Percentiles rank a stretch among this genome's conserved stretches.
Conservation (phyloP, 768 basidiomycete genomes). For the Chalciporus pseudorubinellus region DNA sequence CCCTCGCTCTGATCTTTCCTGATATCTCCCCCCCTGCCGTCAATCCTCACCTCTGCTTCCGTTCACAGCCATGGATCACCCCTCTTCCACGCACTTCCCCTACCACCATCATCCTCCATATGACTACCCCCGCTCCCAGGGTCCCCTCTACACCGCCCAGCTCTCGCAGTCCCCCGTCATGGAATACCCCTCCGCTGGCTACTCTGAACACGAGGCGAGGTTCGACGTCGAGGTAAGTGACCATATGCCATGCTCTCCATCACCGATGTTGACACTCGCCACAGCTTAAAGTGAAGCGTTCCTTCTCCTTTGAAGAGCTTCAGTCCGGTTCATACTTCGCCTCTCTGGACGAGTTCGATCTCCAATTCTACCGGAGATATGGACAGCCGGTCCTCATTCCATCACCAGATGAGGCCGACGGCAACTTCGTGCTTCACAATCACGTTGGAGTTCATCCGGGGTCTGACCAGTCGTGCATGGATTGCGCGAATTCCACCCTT, state of each 20-base stretch:
- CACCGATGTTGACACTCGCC: background rate
- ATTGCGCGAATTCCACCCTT: background rate
- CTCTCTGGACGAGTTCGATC: conserved; percentile 31
- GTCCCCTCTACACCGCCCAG: background rate
- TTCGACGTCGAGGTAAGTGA: conserved; percentile 25
- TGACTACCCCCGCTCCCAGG: background rate
- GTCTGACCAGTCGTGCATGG: background rate
- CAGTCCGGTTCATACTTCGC: conserved; percentile 33
- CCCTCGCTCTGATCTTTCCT: conserved; percentile 8
- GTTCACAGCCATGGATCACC: conserved; percentile 13
- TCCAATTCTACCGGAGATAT: conserved; percentile 32
- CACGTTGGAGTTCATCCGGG: conserved; percentile 3
- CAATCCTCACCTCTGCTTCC: conserved; percentile 10
- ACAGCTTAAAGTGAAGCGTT: conserved; percentile 31
- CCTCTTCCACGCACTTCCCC: background rate
- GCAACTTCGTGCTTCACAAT: conserved; percentile 14
- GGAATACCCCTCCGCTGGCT: conserved; percentile 1
- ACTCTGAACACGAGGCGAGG: conserved; percentile 13
- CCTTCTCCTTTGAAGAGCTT: conserved; percentile 34
- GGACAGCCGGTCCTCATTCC: conserved; percentile 34
- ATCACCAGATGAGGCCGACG: conserved; percentile 19
- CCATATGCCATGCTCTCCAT: background rate
- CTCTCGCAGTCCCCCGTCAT: conserved; percentile 3
- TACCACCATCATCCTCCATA: background rate
- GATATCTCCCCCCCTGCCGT: conserved; percentile 20